A percentile compares a stretch with the other conserved stretches of the same genome.
Conservation (phyloP, 1,284 basidiomycete species). For the Wolfiporia cocos region DNA sequence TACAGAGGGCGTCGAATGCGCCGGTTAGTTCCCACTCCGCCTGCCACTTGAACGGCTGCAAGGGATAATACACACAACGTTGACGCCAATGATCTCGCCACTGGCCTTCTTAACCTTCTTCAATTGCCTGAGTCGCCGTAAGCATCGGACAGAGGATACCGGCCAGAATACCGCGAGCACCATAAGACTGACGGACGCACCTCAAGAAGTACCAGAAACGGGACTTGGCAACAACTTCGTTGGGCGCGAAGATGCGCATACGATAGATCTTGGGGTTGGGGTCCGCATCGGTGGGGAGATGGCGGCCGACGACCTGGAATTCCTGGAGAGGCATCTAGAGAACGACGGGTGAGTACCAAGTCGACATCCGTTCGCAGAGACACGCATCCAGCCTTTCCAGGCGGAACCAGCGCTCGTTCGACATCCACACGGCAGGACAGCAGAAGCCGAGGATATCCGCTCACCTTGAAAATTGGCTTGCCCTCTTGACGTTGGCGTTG, state of each 20-base stretch:
- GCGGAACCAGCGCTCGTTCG: not conserved
- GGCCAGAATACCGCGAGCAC: not conserved
- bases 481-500: not conserved
- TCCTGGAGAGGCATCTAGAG: slow-evolving; percentile 55
- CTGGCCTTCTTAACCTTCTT: slow-evolving; percentile 99
- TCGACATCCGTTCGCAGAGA: slow-evolving; percentile 6
- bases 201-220: slow-evolving; percentile 99
- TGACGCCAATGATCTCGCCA: slow-evolving; percentile 98
- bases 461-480: not conserved
- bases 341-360: not conserved
- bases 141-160: not conserved
- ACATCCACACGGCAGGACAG: not conserved
- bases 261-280: slow-evolving; percentile 96
- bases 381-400: slow-evolving; percentile 1
- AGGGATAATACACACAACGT: slow-evolving; percentile 82
- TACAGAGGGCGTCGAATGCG: slow-evolving; percentile 33
- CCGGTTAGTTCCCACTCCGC: slow-evolving; percentile 66
- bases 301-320: slow-evolving; percentile 97
- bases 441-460: not conserved
- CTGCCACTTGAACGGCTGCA: slow-evolving; percentile 84
- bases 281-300: slow-evolving; percentile 91
- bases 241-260: slow-evolving; percentile 99
- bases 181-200: slow-evolving; percentile 30
- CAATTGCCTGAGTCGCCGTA: slow-evolving; percentile 58
- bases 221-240: slow-evolving; percentile 98